These are phyloP conservation scores for Leptographium radiaticola DNA, from an alignment of 2,329 filamentous ascomycete species.

Conservation along the genomic window DNA sequence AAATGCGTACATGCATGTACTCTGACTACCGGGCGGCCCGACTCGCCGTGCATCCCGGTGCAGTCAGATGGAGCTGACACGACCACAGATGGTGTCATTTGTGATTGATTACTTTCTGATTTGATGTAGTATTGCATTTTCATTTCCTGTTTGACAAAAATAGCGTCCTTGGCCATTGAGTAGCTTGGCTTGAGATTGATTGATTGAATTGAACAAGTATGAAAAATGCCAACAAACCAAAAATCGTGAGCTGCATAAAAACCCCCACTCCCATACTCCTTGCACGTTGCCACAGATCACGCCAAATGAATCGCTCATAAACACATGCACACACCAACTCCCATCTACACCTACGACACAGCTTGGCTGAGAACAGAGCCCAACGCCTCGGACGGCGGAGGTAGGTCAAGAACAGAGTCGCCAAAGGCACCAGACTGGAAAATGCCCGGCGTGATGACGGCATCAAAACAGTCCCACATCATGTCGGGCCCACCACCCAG, in stretches of 20 bases:
- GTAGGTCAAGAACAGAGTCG: conserved; percentile 1
- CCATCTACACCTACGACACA: background rate
- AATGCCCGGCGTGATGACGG: background rate
- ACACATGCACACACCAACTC: too few species aligned
- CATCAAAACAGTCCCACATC: background rate
- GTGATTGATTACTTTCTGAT: too few species aligned
- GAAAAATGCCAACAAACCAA: too few species aligned
- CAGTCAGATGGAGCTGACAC: too few species aligned
- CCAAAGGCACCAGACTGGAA: background rate
- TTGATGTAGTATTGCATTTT: background rate
- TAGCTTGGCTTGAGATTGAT: too few species aligned
- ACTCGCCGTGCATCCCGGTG: too few species aligned
- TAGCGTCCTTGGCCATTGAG: background rate
- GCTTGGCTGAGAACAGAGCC: background rate
- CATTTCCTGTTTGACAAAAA: background rate
- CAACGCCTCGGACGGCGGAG: background rate
- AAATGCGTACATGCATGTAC: background rate
- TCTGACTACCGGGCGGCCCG: too few species aligned
- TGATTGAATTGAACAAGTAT: too few species aligned
- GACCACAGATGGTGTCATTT: too few species aligned
- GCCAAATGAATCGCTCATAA: too few species aligned
- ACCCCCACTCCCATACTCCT: background rate
- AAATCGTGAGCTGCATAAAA: background rate
- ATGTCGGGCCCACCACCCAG: background rate
- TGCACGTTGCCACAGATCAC: background rate